Percentiles rank a stretch among this genome's conserved stretches.
These are phyloP conservation scores for Ophiostoma populinum DNA, from an alignment of 2,329 filamentous ascomycete species.

Conservation along the genomic window DNA sequence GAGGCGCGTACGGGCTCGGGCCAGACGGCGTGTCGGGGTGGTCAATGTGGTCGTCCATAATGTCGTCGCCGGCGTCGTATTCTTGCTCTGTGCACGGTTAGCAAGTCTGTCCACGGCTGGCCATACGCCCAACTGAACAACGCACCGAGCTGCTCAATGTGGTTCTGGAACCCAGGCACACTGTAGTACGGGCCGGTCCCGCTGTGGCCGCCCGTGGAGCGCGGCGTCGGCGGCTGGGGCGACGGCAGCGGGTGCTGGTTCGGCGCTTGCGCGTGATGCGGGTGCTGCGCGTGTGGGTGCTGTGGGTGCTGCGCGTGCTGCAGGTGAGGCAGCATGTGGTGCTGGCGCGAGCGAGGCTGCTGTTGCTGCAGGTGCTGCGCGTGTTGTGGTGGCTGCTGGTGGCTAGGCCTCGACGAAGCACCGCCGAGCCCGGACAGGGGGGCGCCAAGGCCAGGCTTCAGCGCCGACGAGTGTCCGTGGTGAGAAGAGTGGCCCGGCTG, in stretches of 20 bases:
- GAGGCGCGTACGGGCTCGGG: conserved; percentile 48
- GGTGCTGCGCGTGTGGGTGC: conserved; percentile 19
- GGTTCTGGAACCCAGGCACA: conserved; percentile 70
- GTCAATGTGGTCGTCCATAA: conserved; percentile 68
- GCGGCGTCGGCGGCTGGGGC: conserved; percentile 9
- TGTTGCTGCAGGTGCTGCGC: conserved; percentile 10
- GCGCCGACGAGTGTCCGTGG: conserved; percentile 12
- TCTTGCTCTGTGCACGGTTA: conserved; percentile 59
- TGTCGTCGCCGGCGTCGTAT: conserved; percentile 79
- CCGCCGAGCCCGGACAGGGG: conserved; percentile 11
- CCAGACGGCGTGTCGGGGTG: conserved; percentile 41
- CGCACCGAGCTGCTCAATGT: conserved; percentile 93
- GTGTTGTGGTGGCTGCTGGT: conserved; percentile 21
- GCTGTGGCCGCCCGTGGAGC: conserved; percentile 19
- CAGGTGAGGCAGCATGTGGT: conserved; percentile 3
- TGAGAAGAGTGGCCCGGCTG: conserved; percentile 11
- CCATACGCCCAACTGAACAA: no score
- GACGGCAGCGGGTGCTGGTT: conserved; percentile 14
- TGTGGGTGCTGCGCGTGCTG: conserved; percentile 20
- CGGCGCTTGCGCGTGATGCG: conserved; percentile 13
- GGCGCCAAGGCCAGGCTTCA: conserved; percentile 20
- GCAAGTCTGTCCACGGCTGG: no score
- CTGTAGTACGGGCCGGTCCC: conserved; percentile 53
- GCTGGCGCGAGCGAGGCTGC: conserved; percentile 4
- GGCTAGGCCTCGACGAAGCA: conserved; percentile 9